Conservation (phyloP, 805 yeast species). For the Cyberlindnera veronae region DNA sequence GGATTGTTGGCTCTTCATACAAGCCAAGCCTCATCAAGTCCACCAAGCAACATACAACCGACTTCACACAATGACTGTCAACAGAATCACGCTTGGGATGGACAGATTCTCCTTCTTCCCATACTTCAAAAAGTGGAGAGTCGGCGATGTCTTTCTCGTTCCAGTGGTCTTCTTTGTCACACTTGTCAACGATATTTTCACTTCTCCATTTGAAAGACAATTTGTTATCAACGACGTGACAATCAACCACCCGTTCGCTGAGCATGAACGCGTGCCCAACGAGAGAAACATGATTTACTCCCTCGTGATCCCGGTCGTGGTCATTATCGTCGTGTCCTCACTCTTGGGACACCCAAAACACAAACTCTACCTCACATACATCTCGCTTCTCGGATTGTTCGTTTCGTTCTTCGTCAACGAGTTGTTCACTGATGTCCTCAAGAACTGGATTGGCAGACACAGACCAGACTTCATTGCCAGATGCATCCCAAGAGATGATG, state of each 20-base stretch:
- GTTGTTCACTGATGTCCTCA: conserved; percentile 66
- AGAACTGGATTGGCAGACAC: conserved; percentile 83
- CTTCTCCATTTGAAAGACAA: conserved; percentile 71
- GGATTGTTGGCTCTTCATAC: too few relatives aligned
- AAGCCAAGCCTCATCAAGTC: too few relatives aligned
- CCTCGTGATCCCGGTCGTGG: conserved; percentile 44
- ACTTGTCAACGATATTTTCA: conserved; percentile 30
- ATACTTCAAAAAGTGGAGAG: conserved; percentile 34
- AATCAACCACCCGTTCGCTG: conserved; percentile 78
- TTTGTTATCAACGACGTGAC: conserved; percentile 73
- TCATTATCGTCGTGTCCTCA: conserved; percentile 34
- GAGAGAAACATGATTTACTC: conserved; percentile 51
- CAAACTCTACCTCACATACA: conserved; percentile 55
- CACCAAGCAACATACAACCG: too few relatives aligned
- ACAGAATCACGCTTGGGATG: conserved; percentile 26
- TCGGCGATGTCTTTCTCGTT: conserved; percentile 34
- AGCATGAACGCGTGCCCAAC: conserved; percentile 64
- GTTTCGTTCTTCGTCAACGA: conserved; percentile 58
- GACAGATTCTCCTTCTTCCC: conserved; percentile 25
- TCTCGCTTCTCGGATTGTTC: conserved; percentile 63
- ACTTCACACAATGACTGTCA: conserved; percentile 27
- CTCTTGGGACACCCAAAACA: conserved; percentile 42
- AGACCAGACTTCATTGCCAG: conserved; percentile 91
- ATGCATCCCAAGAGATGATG: conserved; percentile 62
- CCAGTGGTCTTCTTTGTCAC: conserved; percentile 31